Evolutionary conservation across 495 filamentous ascomycete genomes (phyloP), one percentile per base, ranked within the genome.

Genomic region (Xylaria curta): DNA sequence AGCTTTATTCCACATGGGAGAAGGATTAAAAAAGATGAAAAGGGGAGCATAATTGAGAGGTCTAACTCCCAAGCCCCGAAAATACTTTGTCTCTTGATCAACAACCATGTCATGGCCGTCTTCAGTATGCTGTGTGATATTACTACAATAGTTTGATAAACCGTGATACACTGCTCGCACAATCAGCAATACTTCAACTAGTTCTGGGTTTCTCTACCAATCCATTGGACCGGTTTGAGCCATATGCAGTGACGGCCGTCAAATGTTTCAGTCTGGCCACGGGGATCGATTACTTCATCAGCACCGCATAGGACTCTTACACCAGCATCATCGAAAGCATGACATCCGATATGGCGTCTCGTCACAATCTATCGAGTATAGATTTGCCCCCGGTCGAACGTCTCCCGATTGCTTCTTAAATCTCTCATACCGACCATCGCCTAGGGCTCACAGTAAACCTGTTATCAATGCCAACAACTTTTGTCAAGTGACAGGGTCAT

Each of bases 201-300:
- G 21, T 54, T 24, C 51, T 15, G 24, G 21, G 51, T 17, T 28
- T 38, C 60, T 62, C 0, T 38, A 21, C 58, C 33, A 15, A 62
- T 42, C 40, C 24, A 10, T 47, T 28, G 61, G 42, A 33, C 42
- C 9, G 24, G 62, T 65, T 65, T 46, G 33, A 60, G 42, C 19
- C 21, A 49, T 26, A 3, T 15, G 42, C 62, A 65, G 42, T 26
- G 24, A 40, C 5, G 62, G 21, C n/a, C 31, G 40, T 63, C 24
- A 26, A 44, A 33, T 33, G 62, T 65, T 47, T 65, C 42, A 65
- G 42, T 49, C 5, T 65, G 26, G 1, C 61, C 24, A 31, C 31
- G 40, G 12, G 61, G 9, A 15, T n/a, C n/a, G n/a, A n/a, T n/a
- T n/a, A n/a, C n/a, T n/a, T n/a, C 36, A 40, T n/a, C 6, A n/a